Evolutionary conservation across 306 rosid genomes (phyloP), one percentile per base, ranked within the genome.

Genomic region (Oxytropis ochrocephala): DNA sequence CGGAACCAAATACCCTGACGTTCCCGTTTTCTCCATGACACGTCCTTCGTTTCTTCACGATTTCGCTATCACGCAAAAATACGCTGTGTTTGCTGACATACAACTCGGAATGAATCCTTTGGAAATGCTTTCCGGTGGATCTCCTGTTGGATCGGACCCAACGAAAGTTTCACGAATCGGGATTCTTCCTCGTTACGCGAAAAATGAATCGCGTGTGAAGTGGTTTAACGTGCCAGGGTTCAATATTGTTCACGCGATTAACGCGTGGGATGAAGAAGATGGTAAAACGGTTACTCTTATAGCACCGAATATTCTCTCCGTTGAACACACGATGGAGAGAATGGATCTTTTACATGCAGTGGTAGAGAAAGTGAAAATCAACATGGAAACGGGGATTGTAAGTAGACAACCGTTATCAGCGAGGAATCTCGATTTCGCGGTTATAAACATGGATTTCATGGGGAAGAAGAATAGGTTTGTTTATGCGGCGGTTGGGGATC

Each of bases 201-300:
- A 54, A 1, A 87, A 87, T 1, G 98, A 94, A 51, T 77, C 86
- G 0, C 60, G 49, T 69, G 88, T 88, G 46, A 84, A 81, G 67
- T 94, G 98, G 98, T 90, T 94, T 13, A 83, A 90, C 0, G 92
- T 88, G 36, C 95, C 98, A 0, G 98, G 98, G 6, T 85, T 94
- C 55, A 94, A 94, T 77, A 64, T 78, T 0, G 11, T 94, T 16
- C 98, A 94, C 67, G 88, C 95, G 35, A 80, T 88, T 2, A 94
- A 94, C 77, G 95, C 98, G 1, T 94, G 98, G 98, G 98, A 94
- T 0, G 96, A 87, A 12, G 94, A 85, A 0, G 89, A 76, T 1
- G 89, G 84, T 0, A 60, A 81, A 19, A 76, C 88, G 4, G 72
- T 94, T 9, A 83, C 83, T 1, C 13, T 94, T 17, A 41, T 90